Evolutionary conservation across 352 stramenopile genomes (phyloP), one percentile per base, ranked within the genome.

Genomic region (Pythium oligandrum): DNA sequence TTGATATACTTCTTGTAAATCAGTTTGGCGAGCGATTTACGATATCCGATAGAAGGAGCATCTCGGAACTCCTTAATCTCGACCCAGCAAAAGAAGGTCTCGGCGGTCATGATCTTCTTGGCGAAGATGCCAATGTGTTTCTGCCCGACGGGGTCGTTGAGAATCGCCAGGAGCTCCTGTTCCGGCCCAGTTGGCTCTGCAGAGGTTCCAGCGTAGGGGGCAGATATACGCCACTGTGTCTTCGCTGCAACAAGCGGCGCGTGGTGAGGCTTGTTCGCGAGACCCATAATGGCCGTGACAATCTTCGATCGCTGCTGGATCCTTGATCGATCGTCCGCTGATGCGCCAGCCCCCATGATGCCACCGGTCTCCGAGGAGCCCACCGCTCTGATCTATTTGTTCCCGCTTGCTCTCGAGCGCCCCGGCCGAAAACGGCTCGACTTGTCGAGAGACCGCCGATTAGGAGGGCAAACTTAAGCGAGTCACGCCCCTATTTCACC

Each of bases 1-100:
- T 86, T 86, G 56, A 93, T 83, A 58, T 93, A 93, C 53, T 93
- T 90, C 44, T 80, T 83, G 64, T 91, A 87, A 45, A 93, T 90
- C 55, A 91, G 75, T 54, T 91, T 91, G 54, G 78, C 83, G 26
- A 89, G 68, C 6, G 70, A 86, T 48, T 85, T 79, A 46, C 82
- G 76, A 53, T 90, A 89, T 2, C 78, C 77, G 9, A 72, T 52
- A 0, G 75, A 85, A 39, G 80, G 79, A 2, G 82, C 73, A 17
- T 90, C 77, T 26, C 69, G 70, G 59, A 89, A 93, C 50, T 93
- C 80, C 48, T 89, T 86, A 64, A 91, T 87, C 63, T 91, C 78
- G 39, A 93, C 79, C 83, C 83, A 93, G 66, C 82, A 89, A 57
- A 89, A 90, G 44, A 93, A 89, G 7, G 82, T 86, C 66, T 93